Evolutionary conservation across 2,329 filamentous ascomycete genomes (phyloP).

Genomic region (Chaetomiaceae sp.): DNA sequence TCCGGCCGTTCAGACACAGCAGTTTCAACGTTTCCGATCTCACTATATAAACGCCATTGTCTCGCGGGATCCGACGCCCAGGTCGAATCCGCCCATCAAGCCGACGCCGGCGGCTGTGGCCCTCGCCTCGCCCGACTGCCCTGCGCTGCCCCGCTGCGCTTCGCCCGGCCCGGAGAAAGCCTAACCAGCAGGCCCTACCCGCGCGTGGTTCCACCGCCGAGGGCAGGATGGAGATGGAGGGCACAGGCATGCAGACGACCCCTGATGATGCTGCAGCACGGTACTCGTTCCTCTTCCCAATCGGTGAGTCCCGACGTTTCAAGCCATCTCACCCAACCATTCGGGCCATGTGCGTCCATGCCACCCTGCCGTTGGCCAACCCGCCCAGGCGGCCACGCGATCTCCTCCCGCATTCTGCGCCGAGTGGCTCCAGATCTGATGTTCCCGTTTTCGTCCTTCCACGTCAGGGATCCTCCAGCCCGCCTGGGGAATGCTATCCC

Average conservation of each 20-base stretch:
- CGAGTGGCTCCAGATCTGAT: constrained; percentile 17
- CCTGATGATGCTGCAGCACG: constrained; percentile 38
- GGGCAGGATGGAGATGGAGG: constrained; percentile 41
- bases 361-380: constrained; percentile 43
- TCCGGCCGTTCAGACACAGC: not conserved
- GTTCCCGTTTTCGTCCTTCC: not conserved
- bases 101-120: not conserved
- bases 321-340: constrained; percentile 41
- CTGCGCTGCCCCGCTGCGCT: not conserved
- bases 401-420: constrained; percentile 23
- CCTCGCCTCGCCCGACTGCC: not conserved
- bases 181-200: constrained; percentile 2
- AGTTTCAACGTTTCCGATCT: not conserved
- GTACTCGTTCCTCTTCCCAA: constrained; percentile 49
- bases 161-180: constrained; percentile 6
- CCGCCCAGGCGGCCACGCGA: constrained; percentile 21
- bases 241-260: constrained; percentile 41
- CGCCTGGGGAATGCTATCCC: constrained; percentile 10
- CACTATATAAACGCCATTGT: too few relatives aligned
- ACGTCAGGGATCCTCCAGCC: not conserved
- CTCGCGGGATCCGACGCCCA: not conserved
- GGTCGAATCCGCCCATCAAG: not conserved
- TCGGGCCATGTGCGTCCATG: constrained; percentile 44
- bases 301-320: constrained; percentile 43
- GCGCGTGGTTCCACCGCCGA: constrained; percentile 14